These are phyloP conservation scores for Ceratocystis papillata DNA, from an alignment of 2,329 filamentous ascomycete species.

Conservation along the genomic window DNA sequence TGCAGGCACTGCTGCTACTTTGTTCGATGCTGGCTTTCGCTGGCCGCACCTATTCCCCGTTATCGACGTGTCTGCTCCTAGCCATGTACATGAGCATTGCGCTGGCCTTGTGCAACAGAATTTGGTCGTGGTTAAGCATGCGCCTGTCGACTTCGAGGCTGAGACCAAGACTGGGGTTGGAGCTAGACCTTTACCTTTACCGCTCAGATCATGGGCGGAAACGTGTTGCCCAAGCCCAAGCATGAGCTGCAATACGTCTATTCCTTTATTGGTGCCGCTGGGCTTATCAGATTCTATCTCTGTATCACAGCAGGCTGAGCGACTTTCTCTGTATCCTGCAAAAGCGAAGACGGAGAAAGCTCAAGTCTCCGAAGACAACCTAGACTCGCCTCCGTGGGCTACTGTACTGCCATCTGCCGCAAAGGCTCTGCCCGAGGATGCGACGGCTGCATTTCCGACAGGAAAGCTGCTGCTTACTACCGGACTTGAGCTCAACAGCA, in stretches of 20 bases:
- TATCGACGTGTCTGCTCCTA: neutral
- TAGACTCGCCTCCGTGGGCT: neutral
- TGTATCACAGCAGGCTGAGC: neutral
- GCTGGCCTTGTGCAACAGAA: neutral
- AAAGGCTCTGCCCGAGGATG: conserved; percentile 7
- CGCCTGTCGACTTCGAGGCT: neutral
- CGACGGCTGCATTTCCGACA: neutral
- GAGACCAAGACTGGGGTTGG: neutral
- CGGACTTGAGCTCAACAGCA: conserved; percentile 10
- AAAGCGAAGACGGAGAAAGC: neutral
- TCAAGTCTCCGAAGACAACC: too few species aligned
- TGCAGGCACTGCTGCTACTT: conserved; percentile 16
- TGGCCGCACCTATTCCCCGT: conserved; percentile 6
- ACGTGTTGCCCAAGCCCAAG: conserved; percentile 17
- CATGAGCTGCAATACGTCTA: conserved; percentile 15
- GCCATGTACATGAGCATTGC: conserved; percentile 8
- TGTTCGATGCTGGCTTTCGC: conserved; percentile 18
- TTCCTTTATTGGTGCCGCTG: conserved; percentile 12
- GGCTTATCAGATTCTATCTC: neutral
- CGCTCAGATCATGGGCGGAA: neutral
- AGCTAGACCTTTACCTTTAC: neutral
- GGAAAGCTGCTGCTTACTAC: neutral
- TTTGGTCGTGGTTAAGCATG: conserved; percentile 9
- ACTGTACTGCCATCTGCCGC: conserved; percentile 5
- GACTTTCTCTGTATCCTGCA: neutral